Conservation (phyloP, 2,329 filamentous ascomycete species). For the Fusarium equiseti region DNA sequence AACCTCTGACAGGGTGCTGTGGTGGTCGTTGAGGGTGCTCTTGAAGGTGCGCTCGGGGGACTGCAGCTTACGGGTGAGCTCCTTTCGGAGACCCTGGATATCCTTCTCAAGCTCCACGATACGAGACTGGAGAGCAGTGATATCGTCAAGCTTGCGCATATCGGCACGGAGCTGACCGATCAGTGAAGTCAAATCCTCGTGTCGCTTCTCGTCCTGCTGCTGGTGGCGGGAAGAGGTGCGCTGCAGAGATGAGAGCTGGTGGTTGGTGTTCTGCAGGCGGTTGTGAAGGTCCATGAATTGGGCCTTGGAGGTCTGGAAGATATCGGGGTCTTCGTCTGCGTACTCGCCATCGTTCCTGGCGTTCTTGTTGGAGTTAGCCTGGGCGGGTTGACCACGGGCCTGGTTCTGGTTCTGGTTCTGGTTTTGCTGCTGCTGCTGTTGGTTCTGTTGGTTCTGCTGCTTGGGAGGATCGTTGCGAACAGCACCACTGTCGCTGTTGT, state of each 20-base stretch:
- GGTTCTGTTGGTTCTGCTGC: conserved; percentile 44
- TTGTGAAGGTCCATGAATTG: conserved; percentile 90
- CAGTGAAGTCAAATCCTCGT: conserved; percentile 65
- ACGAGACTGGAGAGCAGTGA: conserved; percentile 59
- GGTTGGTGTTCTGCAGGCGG: conserved; percentile 79
- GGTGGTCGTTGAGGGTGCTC: conserved; percentile 64
- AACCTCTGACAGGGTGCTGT: conserved; percentile 61
- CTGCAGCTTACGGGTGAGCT: conserved; percentile 60
- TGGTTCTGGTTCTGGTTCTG: conserved; percentile 24
- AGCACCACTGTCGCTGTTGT: conserved; percentile 52
- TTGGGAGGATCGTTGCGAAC: conserved; percentile 47
- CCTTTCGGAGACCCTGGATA: conserved; percentile 67
- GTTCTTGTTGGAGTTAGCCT: conserved; percentile 44
- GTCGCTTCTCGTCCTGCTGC: conserved; percentile 65
- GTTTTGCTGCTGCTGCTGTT: not conserved
- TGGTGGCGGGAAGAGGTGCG: conserved; percentile 65
- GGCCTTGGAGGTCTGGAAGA: conserved; percentile 62
- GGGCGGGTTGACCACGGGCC: conserved; percentile 17
- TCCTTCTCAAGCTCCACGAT: conserved; percentile 69
- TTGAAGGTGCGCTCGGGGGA: conserved; percentile 65
- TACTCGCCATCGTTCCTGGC: conserved; percentile 55
- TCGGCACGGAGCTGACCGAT: conserved; percentile 61
- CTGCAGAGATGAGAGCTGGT: conserved; percentile 74
- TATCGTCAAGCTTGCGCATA: conserved; percentile 60
- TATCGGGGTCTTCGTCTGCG: conserved; percentile 62